Percentiles rank a stretch among this genome's conserved stretches.
phyloP scores from a whole-genome alignment of 148 eudicot genomes.

The Nepenthes mirabilis region DNA sequence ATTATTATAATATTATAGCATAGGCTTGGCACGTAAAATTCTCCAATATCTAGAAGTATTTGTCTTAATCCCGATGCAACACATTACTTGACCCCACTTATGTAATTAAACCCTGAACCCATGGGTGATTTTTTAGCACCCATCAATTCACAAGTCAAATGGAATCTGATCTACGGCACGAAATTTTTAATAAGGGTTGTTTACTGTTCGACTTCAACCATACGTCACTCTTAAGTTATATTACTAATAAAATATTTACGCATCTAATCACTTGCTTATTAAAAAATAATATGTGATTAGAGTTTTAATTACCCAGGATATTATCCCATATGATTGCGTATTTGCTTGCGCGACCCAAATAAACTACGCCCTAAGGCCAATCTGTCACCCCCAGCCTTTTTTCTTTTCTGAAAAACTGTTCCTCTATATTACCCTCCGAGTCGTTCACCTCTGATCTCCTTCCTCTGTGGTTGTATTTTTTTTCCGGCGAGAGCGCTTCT shows the following conservation, averaged over 20 bases:
- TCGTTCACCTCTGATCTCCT: background rate
- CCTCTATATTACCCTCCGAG: background rate
- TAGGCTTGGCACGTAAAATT: too few species aligned
- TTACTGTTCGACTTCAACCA: background rate
- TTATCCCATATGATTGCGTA: conserved; percentile 10
- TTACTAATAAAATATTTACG: too few species aligned
- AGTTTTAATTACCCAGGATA: background rate
- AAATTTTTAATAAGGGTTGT: too few species aligned
- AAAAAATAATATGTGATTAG: background rate
- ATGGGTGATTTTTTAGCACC: too few species aligned
- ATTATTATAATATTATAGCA: too few species aligned
- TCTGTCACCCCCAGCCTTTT: background rate
- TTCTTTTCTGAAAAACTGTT: background rate
- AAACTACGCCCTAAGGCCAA: background rate
- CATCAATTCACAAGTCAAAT: too few species aligned
- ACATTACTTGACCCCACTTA: too few species aligned
- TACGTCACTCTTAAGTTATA: background rate
- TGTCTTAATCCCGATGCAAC: too few species aligned
- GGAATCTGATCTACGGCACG: too few species aligned
- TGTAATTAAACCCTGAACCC: too few species aligned
- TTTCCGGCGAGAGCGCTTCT: background rate
- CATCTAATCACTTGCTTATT: too few species aligned
- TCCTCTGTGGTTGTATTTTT: background rate
- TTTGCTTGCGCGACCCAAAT: conserved; percentile 1
- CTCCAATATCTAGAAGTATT: too few species aligned